Evolutionary conservation across 2,329 filamentous ascomycete genomes (phyloP).

Genomic region (Sporothrix sp.): DNA sequence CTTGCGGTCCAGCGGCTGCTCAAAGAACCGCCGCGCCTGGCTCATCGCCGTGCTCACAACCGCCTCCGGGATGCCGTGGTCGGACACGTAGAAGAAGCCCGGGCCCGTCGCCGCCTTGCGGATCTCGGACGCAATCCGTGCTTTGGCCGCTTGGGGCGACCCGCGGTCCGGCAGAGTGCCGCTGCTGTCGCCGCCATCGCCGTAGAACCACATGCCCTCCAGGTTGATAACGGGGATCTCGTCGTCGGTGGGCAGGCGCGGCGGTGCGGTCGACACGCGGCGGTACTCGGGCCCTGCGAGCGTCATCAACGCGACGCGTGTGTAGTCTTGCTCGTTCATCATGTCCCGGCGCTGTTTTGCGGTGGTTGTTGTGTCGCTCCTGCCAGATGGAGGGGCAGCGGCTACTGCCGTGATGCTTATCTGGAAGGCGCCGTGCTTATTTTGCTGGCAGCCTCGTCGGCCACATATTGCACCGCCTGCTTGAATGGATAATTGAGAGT

Average conservation of each 20-base stretch:
- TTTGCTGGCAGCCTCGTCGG: too few relatives aligned
- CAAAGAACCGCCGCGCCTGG: slow-evolving; percentile 18
- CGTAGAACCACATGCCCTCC: slow-evolving; percentile 27
- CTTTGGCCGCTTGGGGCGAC: slow-evolving; percentile 4
- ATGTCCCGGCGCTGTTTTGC: neutral
- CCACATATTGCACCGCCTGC: too few relatives aligned
- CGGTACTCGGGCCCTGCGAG: slow-evolving; percentile 30
- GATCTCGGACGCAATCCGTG: slow-evolving; percentile 31
- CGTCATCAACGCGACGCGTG: slow-evolving; percentile 19
- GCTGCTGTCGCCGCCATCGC: slow-evolving; percentile 13
- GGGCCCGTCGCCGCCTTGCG: slow-evolving; percentile 19
- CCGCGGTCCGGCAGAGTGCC: neutral
- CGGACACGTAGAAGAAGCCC: slow-evolving; percentile 21
- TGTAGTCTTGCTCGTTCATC: slow-evolving; percentile 8
- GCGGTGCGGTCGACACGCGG: slow-evolving; percentile 26
- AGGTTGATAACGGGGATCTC: slow-evolving; percentile 49
- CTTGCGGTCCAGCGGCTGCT: slow-evolving; percentile 18
- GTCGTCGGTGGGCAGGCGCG: slow-evolving; percentile 27
- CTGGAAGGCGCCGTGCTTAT: neutral
- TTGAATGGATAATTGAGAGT: too few relatives aligned
- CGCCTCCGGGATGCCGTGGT: slow-evolving; percentile 19
- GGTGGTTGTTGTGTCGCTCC: neutral
- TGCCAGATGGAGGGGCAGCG: neutral
- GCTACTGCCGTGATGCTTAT: slow-evolving; percentile 5
- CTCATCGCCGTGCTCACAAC: slow-evolving; percentile 12